Percentiles rank a stretch among this genome's conserved stretches.
Conservation (phyloP, 2,329 filamentous ascomycete genomes). For the Ceratocystis destructans region DNA sequence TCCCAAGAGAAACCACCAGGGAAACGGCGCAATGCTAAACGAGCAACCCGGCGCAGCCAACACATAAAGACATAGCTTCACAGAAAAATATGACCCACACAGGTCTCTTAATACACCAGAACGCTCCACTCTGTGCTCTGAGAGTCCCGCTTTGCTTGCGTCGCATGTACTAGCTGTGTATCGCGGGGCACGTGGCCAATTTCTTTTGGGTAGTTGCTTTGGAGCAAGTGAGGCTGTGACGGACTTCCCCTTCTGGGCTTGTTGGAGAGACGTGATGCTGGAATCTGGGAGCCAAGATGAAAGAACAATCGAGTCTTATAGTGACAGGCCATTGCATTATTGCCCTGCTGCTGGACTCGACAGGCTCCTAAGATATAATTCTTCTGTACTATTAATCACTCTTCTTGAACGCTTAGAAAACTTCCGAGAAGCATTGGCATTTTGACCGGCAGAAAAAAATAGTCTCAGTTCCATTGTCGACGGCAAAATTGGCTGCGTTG, state of each 20-base stretch:
- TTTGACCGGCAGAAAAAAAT: not conserved
- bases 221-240: not conserved
- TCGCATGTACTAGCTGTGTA: not conserved
- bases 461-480: not conserved
- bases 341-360: not conserved
- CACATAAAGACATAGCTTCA: slow-evolving; percentile 1
- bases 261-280: not conserved
- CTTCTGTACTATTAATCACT: not conserved
- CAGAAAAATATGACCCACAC: not conserved
- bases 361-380: not conserved
- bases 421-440: slow-evolving; percentile 3
- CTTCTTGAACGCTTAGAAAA: not conserved
- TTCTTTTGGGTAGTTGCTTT: not conserved
- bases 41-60: not conserved
- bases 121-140: not conserved
- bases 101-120: not conserved
- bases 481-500: not conserved
- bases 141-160: not conserved
- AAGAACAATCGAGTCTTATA: not conserved
- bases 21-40: not conserved
- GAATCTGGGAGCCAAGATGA: not conserved
- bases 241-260: not conserved
- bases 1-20: too few relatives aligned
- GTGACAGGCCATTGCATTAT: not conserved
- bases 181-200: not conserved